phyloP scores from a whole-genome alignment of 768 basidiomycete species.

The Mycena capillaripes region DNA sequence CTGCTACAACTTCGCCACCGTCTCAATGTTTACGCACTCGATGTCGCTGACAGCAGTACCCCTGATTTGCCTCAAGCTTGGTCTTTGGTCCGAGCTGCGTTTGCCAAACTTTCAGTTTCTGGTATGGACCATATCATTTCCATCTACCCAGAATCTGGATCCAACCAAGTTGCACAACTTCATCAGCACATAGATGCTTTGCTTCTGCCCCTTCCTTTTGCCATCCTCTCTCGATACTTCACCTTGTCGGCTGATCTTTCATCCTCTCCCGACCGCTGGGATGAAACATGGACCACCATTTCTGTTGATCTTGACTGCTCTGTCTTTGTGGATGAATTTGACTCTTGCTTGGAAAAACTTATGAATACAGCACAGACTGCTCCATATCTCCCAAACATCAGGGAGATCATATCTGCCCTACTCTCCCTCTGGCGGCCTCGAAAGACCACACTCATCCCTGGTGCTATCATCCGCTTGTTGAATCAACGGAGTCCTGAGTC shows the following conservation, averaged over 20 bases:
- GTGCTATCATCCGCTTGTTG: not conserved
- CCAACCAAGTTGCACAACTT: not conserved
- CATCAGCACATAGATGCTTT: not conserved
- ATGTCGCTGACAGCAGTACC: not conserved
- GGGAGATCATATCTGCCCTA: not conserved
- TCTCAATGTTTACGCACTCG: not conserved
- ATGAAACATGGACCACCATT: not conserved
- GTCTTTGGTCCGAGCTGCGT: not conserved
- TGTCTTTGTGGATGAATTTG: not conserved
- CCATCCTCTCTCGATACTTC: not conserved
- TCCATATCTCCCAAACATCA: not conserved
- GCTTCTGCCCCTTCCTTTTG: not conserved
- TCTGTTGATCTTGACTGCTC: not conserved
- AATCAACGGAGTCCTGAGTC: not conserved
- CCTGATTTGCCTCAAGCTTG: not conserved
- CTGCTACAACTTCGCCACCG: not conserved
- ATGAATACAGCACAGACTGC: not conserved
- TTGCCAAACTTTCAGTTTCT: not conserved
- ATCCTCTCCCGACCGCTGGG: not conserved
- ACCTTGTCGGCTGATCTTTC: not conserved
- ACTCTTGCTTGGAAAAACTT: not conserved
- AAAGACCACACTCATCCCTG: not conserved
- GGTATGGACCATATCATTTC: not conserved
- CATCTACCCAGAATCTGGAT: not conserved
- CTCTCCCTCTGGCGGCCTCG: not conserved